phyloP scores from a whole-genome alignment of 2,329 filamentous ascomycete genomes.

The Cordyceps pruinosa region DNA sequence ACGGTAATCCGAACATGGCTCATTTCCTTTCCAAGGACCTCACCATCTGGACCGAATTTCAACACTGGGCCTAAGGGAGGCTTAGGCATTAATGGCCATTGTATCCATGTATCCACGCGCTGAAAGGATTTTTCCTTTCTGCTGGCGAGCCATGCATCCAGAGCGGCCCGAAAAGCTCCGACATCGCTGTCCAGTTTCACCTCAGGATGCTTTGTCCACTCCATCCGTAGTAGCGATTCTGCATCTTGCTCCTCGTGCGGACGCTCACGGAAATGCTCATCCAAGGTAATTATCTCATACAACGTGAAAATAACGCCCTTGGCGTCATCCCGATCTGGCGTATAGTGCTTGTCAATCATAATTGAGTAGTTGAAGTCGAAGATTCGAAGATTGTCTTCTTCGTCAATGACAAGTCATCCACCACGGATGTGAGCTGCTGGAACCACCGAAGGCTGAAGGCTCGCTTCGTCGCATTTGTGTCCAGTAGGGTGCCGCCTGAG shows the following conservation, averaged over 20 bases:
- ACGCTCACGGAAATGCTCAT: conserved; percentile 18
- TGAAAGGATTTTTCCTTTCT: conserved; percentile 8
- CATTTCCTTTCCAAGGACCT: background rate
- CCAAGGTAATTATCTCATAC: conserved; percentile 31
- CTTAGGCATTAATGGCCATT: conserved; percentile 17
- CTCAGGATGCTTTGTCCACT: conserved; percentile 27
- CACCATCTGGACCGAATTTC: background rate
- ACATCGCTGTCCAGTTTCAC: conserved; percentile 24
- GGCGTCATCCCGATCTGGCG: conserved; percentile 24
- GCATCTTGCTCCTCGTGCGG: conserved; percentile 21
- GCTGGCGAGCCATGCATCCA: conserved; percentile 20
- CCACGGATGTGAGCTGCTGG: conserved; percentile 28
- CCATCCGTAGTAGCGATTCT: conserved; percentile 12
- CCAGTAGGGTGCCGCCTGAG: conserved; percentile 24
- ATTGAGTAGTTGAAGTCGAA: conserved; percentile 31
- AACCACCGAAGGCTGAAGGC: conserved; percentile 32
- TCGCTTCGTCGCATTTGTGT: conserved; percentile 19
- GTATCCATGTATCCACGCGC: background rate
- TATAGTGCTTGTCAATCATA: conserved; percentile 19
- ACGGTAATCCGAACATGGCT: background rate
- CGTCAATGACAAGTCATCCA: conserved; percentile 31
- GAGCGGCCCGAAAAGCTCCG: conserved; percentile 15
- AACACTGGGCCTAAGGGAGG: conserved; percentile 8
- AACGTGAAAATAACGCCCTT: conserved; percentile 29
- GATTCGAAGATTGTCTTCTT: conserved; percentile 25